Percentiles rank a stretch among this genome's conserved stretches.
Conservation (phyloP, 2,329 filamentous ascomycete species). For the Fusarium stilboides region DNA sequence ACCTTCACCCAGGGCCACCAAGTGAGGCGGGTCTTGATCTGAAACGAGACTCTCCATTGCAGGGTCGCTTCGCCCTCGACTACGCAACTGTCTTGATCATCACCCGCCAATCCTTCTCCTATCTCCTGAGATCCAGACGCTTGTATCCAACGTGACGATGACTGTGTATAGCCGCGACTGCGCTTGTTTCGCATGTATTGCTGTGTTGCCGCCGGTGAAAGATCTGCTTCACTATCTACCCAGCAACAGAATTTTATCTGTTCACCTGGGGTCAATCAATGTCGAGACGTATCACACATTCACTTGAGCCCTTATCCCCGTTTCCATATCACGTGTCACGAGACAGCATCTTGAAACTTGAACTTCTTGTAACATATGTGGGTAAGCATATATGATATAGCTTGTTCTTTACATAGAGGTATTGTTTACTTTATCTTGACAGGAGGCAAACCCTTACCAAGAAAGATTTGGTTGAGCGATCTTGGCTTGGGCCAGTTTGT, state of each 20-base stretch:
- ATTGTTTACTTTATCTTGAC: not conserved
- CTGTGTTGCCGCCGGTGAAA: constrained; percentile 17
- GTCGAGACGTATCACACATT: constrained; percentile 13
- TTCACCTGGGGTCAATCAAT: constrained; percentile 27
- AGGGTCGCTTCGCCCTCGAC: constrained; percentile 37
- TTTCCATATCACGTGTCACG: constrained; percentile 24
- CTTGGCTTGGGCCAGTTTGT: constrained; percentile 1
- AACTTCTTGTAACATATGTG: constrained; percentile 15
- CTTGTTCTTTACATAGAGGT: constrained; percentile 2
- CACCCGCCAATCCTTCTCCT: constrained; percentile 29
- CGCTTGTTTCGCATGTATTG: constrained; percentile 46
- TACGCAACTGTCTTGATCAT: constrained; percentile 16
- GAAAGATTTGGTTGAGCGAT: not conserved
- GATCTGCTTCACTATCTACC: constrained; percentile 2
- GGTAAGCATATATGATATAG: constrained; percentile 31
- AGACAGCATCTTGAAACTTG: constrained; percentile 21
- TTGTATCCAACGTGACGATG: not conserved
- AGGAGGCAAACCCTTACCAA: not conserved
- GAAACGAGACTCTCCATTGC: constrained; percentile 44
- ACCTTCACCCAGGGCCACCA: constrained; percentile 9
- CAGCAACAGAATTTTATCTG: constrained; percentile 15
- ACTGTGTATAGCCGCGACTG: constrained; percentile 29
- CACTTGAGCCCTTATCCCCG: constrained; percentile 8
- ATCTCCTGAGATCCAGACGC: constrained; percentile 24
- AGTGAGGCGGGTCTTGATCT: constrained; percentile 40